Evolutionary conservation across 1,284 basidiomycete genomes (phyloP), one percentile per base, ranked within the genome.

Genomic region (Puccinia polysora): DNA sequence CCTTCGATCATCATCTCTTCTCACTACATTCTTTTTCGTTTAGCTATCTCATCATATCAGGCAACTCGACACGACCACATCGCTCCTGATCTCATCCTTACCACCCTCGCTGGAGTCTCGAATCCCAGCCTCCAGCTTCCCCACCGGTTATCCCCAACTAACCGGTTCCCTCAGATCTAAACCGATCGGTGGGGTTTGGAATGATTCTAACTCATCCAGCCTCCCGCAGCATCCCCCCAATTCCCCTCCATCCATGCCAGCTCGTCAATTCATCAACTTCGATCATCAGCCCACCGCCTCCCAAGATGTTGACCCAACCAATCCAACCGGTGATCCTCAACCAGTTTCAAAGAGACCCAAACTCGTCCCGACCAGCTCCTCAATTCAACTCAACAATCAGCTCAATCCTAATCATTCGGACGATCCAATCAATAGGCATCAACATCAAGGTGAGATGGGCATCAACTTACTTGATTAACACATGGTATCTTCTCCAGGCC

Each of bases 31-130:
- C 45, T n/a, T 52, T 67, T 38, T 1, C 2, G 2, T 8, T 28
- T 36, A 70, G 67, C 47, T 70, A 49, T 70, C 67, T 20, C 67
- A 70, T 60, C 67, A 70, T 32, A 70, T 70, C 32, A 49, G 56
- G 34, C 67, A 70, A 70, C 47, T 70, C 43, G 67, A 70, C 40
- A 70, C 67, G 2, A 70, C 67, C 10, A 60, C 56, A 30, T 59
- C 67, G 2, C 43, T 70, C 12, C 23, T 70, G 10, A 70, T 70
- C 32, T 70, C 67, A 6, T 70, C 67, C 15, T 47, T 70, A 34
- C 67, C 67, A 25, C 56, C 55, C 14, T 49, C 52, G 3, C 36
- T 70, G 2, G 67, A 70, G 34, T 25, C 8, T 52, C 45, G 18
- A 10, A 47, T 70, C 23, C 56, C 56, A 38, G 40, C 45, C 10